Base-by-base conservation (phyloP, 2,329 filamentous ascomycete species). In the Venturia aucupariae region DNA sequence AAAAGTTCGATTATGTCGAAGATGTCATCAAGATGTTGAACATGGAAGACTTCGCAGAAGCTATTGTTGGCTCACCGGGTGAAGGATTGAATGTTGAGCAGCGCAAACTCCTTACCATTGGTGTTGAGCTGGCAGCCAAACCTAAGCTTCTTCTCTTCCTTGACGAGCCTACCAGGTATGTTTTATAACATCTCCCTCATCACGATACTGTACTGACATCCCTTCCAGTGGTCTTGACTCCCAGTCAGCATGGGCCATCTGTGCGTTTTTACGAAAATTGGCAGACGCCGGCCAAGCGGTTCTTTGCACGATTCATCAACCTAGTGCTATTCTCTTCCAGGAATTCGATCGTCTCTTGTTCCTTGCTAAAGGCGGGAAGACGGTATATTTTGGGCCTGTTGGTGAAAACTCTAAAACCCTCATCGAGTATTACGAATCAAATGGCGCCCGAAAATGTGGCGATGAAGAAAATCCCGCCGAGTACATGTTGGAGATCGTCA, bases 381-480 rank as follows among this genome's bases (percentile, higher is more conserved):
- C 77, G 0, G 75, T 79, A 32, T 80, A 79, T 72, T 80, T 79
- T 66, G 80, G 80, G 17, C 72, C 77, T 35, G 75, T 80, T 10
- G 78, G 78, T 57, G 65, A 76, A 32, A 75, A 78, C 66, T 78
- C 77, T 0, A 67, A 69, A n/a, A 76, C 69, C 0, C 72, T 80
- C 0, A 69, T 78, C 1, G 68, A 76, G 51, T 80, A 80, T 72
- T 92, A 92, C 65, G 84, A 87, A 70, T 70, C 73, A 13, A 83
- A 89, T 64, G 88, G 88, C 4, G 86, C 84, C 3, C 75, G 41
- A 75, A 62, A 76, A 59, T 89, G 88, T 65, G 79, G 78, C 15
- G 74, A 80, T 1, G 80, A 84, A 0, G 87, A 88, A 66, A 91
- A 91, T 68, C 89, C 89, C 0, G 89, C 89, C 1, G 89, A 91